phyloP scores from a whole-genome alignment of 2,329 filamentous ascomycete genomes.

The Magnaporthiopsis poae region DNA sequence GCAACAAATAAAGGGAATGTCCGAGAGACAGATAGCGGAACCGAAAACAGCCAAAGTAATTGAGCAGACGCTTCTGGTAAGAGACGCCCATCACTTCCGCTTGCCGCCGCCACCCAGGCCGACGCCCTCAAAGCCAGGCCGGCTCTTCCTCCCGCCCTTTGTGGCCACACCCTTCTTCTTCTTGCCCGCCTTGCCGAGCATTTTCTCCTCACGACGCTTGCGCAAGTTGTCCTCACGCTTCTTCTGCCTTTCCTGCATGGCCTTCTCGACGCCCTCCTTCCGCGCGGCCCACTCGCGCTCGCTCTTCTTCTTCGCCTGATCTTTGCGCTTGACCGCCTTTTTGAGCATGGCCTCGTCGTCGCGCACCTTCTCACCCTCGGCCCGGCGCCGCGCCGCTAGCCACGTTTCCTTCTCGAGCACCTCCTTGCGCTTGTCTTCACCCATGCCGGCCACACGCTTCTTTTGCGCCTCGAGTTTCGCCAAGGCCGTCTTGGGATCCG shows the following conservation, averaged over 20 bases:
- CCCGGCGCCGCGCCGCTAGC: constrained; percentile 80
- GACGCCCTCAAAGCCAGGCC: constrained; percentile 60
- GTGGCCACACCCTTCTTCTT: constrained; percentile 40
- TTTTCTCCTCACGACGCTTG: constrained; percentile 65
- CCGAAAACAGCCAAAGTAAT: not conserved
- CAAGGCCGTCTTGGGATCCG: constrained; percentile 78
- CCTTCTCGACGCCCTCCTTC: constrained; percentile 60
- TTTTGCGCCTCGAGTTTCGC: constrained; percentile 78
- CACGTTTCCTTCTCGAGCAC: constrained; percentile 90
- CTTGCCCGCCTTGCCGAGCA: constrained; percentile 46
- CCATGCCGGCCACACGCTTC: constrained; percentile 63
- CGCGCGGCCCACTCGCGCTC: constrained; percentile 78
- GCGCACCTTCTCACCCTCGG: constrained; percentile 68
- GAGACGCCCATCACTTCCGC: constrained; percentile 27
- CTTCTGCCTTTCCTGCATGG: constrained; percentile 68
- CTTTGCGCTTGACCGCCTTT: constrained; percentile 90
- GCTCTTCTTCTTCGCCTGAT: constrained; percentile 80
- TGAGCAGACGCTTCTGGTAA: not conserved
- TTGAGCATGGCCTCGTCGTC: constrained; percentile 82
- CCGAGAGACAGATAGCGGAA: not conserved
- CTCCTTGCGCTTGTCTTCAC: constrained; percentile 71
- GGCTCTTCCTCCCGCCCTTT: constrained; percentile 37
- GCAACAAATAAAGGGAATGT: not conserved
- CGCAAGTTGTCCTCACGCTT: constrained; percentile 73
- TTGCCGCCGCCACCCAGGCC: constrained; percentile 47